A percentile compares a stretch with the other conserved stretches of the same genome.
These are phyloP conservation scores for Coniophora puteana DNA, from an alignment of 1,284 basidiomycete genomes.

Conservation along the genomic window DNA sequence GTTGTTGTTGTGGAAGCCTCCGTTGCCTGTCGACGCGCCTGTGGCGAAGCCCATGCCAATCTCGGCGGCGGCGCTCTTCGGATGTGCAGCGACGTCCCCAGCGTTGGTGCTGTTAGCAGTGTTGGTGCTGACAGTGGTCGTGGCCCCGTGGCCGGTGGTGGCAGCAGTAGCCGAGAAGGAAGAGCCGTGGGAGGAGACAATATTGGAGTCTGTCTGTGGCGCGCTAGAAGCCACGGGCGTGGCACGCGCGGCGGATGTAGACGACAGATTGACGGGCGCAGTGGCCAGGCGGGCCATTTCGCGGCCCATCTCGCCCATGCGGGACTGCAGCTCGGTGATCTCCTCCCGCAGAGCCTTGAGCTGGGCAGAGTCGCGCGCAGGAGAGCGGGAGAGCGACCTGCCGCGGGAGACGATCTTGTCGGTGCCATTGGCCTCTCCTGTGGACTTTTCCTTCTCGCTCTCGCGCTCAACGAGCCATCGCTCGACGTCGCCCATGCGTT, in stretches of 20 bases:
- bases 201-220: conserved; percentile 37
- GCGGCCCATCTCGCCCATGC: conserved; percentile 66
- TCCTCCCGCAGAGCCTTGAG: conserved; percentile 59
- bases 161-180: conserved; percentile 13
- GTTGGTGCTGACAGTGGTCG: conserved; percentile 30
- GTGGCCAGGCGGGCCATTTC: conserved; percentile 72
- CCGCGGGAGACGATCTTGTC: conserved; percentile 28
- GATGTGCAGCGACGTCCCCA: too few species aligned
- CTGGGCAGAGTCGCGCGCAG: conserved; percentile 17
- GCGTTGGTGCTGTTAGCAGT: conserved; percentile 19
- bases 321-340: conserved; percentile 64
- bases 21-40: too few species aligned
- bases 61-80: conserved; percentile 13
- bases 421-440: conserved; percentile 35
- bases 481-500: conserved; percentile 81
- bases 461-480: conserved; percentile 79
- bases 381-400: conserved; percentile 6
- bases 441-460: conserved; percentile 40
- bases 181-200: conserved; percentile 25
- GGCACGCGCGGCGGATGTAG: conserved; percentile 45
- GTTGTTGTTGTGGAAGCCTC: conserved; percentile 13
- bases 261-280: conserved; percentile 50
- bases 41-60: too few species aligned
- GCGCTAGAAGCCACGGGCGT: conserved; percentile 38
- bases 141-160: conserved; percentile 21